Conservation (phyloP, 148 eudicot genomes). For the Diospyros kaki region DNA sequence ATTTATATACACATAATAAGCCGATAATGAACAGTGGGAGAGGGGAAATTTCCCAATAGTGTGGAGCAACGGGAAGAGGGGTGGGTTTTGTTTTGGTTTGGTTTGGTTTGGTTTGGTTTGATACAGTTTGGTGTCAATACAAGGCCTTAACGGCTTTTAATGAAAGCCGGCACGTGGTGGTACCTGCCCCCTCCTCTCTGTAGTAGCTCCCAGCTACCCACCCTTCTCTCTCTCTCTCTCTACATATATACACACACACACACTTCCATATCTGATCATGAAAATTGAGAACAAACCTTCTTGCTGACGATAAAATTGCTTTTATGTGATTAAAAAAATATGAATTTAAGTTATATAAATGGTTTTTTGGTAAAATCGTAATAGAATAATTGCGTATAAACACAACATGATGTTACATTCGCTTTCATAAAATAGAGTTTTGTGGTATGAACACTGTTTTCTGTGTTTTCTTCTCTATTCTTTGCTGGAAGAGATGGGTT, state of each 20-base stretch:
- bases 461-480: background rate
- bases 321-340: background rate
- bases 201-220: constrained; percentile 15
- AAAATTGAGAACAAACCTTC: background rate
- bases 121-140: background rate
- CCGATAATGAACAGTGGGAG: no score
- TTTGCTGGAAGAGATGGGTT: background rate
- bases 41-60: background rate
- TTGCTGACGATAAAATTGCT: background rate
- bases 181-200: background rate
- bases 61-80: background rate
- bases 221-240: background rate
- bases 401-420: no score
- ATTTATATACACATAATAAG: no score
- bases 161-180: constrained; percentile 14
- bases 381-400: no score
- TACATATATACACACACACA: background rate
- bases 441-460: no score
- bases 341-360: no score
- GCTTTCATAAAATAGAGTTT: no score
- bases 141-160: background rate
- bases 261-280: no score
- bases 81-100: background rate
- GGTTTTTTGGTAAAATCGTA: background rate
- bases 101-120: constrained; percentile 1